A percentile compares a stretch with the other conserved stretches of the same genome.
Conservation (phyloP, 2,329 filamentous ascomycete genomes). For the Neofusicoccum laricinum region DNA sequence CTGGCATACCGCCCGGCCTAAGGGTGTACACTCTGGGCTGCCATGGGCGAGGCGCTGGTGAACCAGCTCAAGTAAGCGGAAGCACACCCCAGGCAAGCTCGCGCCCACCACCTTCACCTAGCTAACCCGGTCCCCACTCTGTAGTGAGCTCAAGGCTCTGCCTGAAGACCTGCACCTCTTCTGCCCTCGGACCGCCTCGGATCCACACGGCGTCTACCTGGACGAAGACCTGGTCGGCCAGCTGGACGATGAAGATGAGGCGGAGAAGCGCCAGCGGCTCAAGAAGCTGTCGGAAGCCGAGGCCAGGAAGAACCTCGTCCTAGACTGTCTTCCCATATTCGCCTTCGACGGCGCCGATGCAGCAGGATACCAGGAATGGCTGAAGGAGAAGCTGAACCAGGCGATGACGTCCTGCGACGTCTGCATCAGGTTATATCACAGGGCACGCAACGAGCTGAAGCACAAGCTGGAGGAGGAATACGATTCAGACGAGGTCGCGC, state of each 20-base stretch:
- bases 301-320: constrained; percentile 38
- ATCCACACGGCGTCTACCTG: constrained; percentile 38
- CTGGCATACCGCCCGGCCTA: not conserved
- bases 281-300: constrained; percentile 37
- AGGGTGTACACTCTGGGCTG: not conserved
- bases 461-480: constrained; percentile 42
- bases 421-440: constrained; percentile 50
- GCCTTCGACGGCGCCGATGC: constrained; percentile 49
- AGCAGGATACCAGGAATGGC: constrained; percentile 39
- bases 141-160: constrained; percentile 36
- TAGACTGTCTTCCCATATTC: constrained; percentile 45
- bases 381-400: constrained; percentile 37
- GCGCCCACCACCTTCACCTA: not conserved
- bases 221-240: constrained; percentile 43
- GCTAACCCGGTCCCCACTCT: not conserved
- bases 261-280: constrained; percentile 28
- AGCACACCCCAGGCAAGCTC: not conserved
- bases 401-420: constrained; percentile 49
- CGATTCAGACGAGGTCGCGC: constrained; percentile 42
- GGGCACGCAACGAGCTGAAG: constrained; percentile 40
- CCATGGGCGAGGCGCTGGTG: constrained; percentile 15
- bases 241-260: constrained; percentile 28
- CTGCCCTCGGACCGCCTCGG: constrained; percentile 41
- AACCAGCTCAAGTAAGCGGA: constrained; percentile 12
- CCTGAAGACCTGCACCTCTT: constrained; percentile 46